A percentile compares a stretch with the other conserved stretches of the same genome.
Conservation (phyloP, 169 alveolate species). For the Perkinsus olseni region DNA sequence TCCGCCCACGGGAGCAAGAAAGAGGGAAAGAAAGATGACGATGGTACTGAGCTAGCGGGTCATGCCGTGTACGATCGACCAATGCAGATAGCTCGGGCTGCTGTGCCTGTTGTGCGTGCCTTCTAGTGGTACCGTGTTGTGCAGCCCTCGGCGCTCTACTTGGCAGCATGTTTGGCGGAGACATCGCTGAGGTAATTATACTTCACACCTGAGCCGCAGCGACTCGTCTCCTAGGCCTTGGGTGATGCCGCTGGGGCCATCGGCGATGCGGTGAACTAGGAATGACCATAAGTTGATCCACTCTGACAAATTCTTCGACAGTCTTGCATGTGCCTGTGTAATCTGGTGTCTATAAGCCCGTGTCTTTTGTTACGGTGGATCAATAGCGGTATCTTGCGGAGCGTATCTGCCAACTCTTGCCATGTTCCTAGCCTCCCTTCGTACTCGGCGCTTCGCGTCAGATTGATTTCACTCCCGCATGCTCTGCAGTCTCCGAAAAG, state of each 20-base stretch:
- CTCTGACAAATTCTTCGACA: neutral
- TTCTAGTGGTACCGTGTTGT: neutral
- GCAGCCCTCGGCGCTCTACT: neutral
- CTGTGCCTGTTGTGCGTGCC: neutral
- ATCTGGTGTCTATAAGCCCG: too few relatives aligned
- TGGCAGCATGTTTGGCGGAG: neutral
- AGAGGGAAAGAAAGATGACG: neutral
- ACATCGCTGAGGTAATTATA: neutral
- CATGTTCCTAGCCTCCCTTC: too few relatives aligned
- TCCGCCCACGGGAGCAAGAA: neutral
- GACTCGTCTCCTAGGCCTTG: neutral
- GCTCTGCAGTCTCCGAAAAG: neutral
- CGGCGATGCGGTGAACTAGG: neutral
- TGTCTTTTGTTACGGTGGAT: too few relatives aligned
- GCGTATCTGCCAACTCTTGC: too few relatives aligned
- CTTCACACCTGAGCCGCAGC: neutral
- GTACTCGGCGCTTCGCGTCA: too few relatives aligned
- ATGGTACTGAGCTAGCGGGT: neutral
- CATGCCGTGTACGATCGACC: neutral
- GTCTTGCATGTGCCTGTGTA: neutral
- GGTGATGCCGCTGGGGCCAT: neutral
- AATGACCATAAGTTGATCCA: neutral
- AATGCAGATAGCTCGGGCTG: neutral
- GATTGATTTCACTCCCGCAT: too few relatives aligned
- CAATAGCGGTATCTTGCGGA: too few relatives aligned